Percentiles rank a stretch among this genome's conserved stretches.
phyloP scores from a whole-genome alignment of 768 basidiomycete species.

The Rossbeevera mucosa region DNA sequence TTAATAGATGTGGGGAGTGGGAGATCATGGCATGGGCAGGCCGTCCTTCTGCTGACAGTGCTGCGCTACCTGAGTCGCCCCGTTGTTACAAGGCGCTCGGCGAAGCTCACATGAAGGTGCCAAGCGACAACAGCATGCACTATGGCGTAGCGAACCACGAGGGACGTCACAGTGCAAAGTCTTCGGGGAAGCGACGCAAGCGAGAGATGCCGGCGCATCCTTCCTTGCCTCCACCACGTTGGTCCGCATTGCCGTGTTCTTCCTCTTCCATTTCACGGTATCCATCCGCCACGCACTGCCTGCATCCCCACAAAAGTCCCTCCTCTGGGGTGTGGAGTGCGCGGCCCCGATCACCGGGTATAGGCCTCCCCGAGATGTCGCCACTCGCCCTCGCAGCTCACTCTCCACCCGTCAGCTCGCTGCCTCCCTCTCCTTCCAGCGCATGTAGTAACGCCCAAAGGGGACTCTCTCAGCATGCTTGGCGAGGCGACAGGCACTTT shows the following conservation, averaged over 20 bases:
- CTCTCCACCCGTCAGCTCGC: too few species aligned
- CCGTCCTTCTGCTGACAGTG: constrained; percentile 22
- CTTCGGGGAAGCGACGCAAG: background rate
- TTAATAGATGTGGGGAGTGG: constrained; percentile 28
- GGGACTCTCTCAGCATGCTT: background rate
- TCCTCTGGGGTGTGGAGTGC: background rate
- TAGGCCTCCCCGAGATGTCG: background rate
- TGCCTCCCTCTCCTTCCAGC: background rate
- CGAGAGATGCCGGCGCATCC: background rate
- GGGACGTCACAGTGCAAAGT: too few species aligned
- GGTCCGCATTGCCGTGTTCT: background rate
- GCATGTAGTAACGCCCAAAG: background rate
- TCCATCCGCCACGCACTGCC: background rate
- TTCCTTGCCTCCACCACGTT: background rate
- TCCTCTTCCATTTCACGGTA: background rate
- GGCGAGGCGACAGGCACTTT: constrained; percentile 28
- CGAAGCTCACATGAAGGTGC: background rate
- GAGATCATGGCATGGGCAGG: constrained; percentile 33
- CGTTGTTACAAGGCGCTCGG: constrained; percentile 25
- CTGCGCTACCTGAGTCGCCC: constrained; percentile 31
- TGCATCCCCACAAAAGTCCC: background rate
- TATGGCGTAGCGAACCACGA: too few species aligned
- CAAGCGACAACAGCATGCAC: background rate
- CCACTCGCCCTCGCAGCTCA: background rate
- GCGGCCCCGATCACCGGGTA: background rate